Percentiles rank a stretch among this genome's conserved stretches.
Evolutionary conservation across 2,329 filamentous ascomycete species (phyloP).

Genomic region (Ophiostoma novo-ulmi): DNA sequence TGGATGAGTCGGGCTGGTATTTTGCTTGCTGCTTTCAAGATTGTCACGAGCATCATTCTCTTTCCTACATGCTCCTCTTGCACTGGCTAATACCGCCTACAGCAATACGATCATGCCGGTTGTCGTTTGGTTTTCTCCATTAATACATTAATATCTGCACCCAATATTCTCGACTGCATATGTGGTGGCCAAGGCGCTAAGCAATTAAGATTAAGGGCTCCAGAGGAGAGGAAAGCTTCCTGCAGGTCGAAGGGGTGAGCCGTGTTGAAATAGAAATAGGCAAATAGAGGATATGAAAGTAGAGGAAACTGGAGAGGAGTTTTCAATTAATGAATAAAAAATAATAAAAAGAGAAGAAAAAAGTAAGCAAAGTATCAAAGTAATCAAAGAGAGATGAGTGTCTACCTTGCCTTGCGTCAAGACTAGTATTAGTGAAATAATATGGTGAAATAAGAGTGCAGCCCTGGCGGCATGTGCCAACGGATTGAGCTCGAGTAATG

Average conservation of each 20-base stretch:
- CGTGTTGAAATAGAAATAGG: not conserved
- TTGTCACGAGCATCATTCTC: not conserved
- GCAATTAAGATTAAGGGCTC: constrained; percentile 16
- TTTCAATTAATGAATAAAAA: not conserved
- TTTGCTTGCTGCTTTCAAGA: not conserved
- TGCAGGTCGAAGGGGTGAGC: constrained; percentile 21
- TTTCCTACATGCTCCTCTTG: not conserved
- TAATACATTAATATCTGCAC: not conserved
- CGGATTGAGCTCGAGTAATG: too few species aligned
- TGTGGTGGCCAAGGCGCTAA: constrained; percentile 19
- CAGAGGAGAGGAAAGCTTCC: constrained; percentile 15
- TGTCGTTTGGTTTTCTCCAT: not conserved
- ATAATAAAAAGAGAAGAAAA: not conserved
- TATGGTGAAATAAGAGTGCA: not conserved
- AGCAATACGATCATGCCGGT: not conserved
- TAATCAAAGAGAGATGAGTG: not conserved
- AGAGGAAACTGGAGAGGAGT: not conserved
- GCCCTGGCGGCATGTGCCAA: not conserved
- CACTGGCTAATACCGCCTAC: not conserved
- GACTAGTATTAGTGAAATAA: not conserved
- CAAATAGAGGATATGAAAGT: not conserved
- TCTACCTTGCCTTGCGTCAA: not conserved
- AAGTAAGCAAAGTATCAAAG: not conserved
- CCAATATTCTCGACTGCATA: not conserved
- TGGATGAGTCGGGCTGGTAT: not conserved